These are phyloP conservation scores for Blepharisma stoltei DNA, from an alignment of 73 alveolate species.

Conservation along the genomic window DNA sequence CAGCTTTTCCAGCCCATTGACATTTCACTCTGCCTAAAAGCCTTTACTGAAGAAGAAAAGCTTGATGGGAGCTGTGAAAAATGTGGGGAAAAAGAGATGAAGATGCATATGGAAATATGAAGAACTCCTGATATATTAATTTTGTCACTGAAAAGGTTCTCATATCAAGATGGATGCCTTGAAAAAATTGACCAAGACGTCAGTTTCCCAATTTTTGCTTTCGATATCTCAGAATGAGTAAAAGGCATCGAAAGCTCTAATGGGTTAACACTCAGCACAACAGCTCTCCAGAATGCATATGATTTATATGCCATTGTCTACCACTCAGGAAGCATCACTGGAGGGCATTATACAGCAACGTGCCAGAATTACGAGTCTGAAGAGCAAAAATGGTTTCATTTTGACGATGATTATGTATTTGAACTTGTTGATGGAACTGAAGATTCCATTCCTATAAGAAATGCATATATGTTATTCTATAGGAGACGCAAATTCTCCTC, in stretches of 20 bases:
- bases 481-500: conserved; percentile 61
- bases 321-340: conserved; percentile 54
- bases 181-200: conserved; percentile 73
- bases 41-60: conserved; percentile 43
- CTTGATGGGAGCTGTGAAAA: conserved; percentile 26
- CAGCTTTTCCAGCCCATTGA: not conserved
- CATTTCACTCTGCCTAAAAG: conserved; percentile 33
- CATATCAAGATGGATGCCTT: conserved; percentile 58
- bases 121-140: conserved; percentile 70
- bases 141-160: conserved; percentile 65
- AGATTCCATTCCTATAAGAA: conserved; percentile 46
- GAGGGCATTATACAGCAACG: conserved; percentile 75
- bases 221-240: conserved; percentile 47
- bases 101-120: conserved; percentile 28
- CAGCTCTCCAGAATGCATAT: conserved; percentile 36
- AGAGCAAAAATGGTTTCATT: conserved; percentile 55
- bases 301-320: conserved; percentile 71
- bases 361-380: conserved; percentile 30
- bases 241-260: conserved; percentile 11
- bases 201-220: conserved; percentile 56
- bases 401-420: conserved; percentile 54
- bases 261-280: conserved; percentile 28
- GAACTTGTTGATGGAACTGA: conserved; percentile 30
- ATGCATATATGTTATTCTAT: conserved; percentile 67
- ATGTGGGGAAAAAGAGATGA: conserved; percentile 31